These are phyloP conservation scores for Gypsophila paniculata DNA, from an alignment of 179 eudicot species.

Conservation along the genomic window DNA sequence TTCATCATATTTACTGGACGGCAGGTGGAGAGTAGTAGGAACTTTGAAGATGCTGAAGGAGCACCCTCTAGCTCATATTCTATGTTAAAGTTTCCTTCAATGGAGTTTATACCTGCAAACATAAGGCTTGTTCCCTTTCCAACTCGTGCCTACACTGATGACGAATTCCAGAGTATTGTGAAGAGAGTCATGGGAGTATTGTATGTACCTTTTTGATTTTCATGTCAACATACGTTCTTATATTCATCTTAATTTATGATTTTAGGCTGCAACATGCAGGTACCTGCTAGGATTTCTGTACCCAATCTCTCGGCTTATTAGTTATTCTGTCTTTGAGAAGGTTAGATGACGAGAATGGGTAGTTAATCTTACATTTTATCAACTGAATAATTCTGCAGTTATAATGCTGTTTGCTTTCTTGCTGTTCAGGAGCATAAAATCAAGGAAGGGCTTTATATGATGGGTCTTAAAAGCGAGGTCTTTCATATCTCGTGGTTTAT, in stretches of 20 bases:
- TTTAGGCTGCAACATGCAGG: slow-evolving; percentile 40
- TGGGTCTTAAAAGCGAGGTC: slow-evolving; percentile 86
- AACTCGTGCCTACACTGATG: slow-evolving; percentile 94
- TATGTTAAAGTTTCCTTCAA: slow-evolving; percentile 45
- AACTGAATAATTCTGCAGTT: neutral
- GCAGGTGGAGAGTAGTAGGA: slow-evolving; percentile 33
- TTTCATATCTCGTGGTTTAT: slow-evolving; percentile 89
- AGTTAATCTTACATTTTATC: neutral
- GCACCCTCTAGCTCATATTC: slow-evolving; percentile 25
- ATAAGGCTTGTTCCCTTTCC: slow-evolving; percentile 94
- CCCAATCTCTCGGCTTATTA: slow-evolving; percentile 92
- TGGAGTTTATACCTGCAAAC: slow-evolving; percentile 68
- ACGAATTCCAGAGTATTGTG: slow-evolving; percentile 91
- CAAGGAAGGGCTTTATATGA: slow-evolving; percentile 97
- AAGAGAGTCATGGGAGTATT: slow-evolving; percentile 96
- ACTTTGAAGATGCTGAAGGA: slow-evolving; percentile 30
- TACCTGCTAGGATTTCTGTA: slow-evolving; percentile 95
- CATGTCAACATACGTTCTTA: neutral
- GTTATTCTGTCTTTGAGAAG: slow-evolving; percentile 93
- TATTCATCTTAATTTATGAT: slow-evolving; percentile 16
- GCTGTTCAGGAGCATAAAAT: slow-evolving; percentile 80
- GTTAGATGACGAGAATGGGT: slow-evolving; percentile 34
- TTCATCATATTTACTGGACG: slow-evolving; percentile 78
- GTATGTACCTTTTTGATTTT: slow-evolving; percentile 47
- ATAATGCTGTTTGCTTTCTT: slow-evolving; percentile 18